Evolutionary conservation across 306 rosid genomes (phyloP).

Genomic region (Urtica urens): DNA sequence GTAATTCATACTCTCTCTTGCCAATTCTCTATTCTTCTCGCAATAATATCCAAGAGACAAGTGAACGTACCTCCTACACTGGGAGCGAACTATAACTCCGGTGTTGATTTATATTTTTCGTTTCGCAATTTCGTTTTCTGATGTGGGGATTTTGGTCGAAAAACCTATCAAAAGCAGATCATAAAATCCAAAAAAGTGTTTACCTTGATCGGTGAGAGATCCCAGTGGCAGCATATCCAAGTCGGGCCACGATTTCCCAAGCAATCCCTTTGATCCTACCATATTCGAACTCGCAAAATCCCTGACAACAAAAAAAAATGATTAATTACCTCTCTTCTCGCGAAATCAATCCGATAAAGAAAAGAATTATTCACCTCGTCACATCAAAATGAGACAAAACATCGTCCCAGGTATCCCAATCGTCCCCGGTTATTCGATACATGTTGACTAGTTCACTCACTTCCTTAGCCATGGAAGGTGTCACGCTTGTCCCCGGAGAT

Average conservation of each 20-base stretch:
- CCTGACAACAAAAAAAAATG: constrained; percentile 31
- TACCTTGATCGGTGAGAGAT: constrained; percentile 79
- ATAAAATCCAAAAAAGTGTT: no score
- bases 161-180: no score
- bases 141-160: background rate
- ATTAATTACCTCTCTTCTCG: constrained; percentile 5
- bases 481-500: constrained; percentile 78
- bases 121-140: no score
- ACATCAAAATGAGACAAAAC: constrained; percentile 62
- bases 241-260: constrained; percentile 97
- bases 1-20: no score
- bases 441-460: constrained; percentile 66
- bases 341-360: constrained; percentile 6
- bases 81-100: no score
- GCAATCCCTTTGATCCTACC: constrained; percentile 67
- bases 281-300: constrained; percentile 55
- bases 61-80: no score
- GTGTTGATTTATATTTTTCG: no score
- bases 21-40: no score
- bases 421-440: constrained; percentile 94
- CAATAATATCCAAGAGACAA: no score
- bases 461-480: constrained; percentile 67
- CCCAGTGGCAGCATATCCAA: constrained; percentile 98
- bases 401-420: constrained; percentile 80
- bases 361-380: constrained; percentile 43